These are phyloP conservation scores for Drechslerella stenobrocha DNA, from an alignment of 2,329 filamentous ascomycete genomes.

Conservation along the genomic window DNA sequence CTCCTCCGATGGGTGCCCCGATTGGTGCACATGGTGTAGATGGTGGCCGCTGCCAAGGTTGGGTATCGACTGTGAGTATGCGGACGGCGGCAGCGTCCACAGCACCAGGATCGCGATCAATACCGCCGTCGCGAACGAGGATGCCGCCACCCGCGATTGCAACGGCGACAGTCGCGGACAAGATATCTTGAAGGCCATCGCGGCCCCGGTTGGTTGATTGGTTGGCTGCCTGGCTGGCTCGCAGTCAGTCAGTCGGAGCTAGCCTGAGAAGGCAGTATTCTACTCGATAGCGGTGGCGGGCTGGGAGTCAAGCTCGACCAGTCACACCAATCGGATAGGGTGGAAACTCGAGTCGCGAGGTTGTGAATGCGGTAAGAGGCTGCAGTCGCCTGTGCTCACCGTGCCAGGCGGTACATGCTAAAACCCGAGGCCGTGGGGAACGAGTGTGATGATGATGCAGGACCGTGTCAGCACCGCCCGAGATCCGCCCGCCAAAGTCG, in stretches of 20 bases:
- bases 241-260: conserved; percentile 13
- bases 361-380: conserved; percentile 6
- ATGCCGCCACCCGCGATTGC: conserved; percentile 72
- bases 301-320: conserved; percentile 40
- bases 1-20: conserved; percentile 52
- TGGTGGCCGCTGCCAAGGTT: conserved; percentile 55
- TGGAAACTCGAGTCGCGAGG: conserved; percentile 14
- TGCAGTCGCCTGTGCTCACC: conserved; percentile 35
- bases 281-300: conserved; percentile 10
- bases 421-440: neutral
- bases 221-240: neutral
- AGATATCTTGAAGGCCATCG: conserved; percentile 44
- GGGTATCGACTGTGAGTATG: conserved; percentile 61
- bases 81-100: conserved; percentile 64
- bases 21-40: conserved; percentile 50
- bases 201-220: conserved; percentile 11
- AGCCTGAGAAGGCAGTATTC: conserved; percentile 13
- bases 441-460: conserved; percentile 4
- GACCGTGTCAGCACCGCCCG: neutral
- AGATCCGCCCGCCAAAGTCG: neutral
- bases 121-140: conserved; percentile 65
- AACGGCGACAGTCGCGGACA: conserved; percentile 64
- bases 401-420: conserved; percentile 22
- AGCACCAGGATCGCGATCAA: conserved; percentile 66
- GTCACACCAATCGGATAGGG: conserved; percentile 27